Conservation (phyloP, 2,329 filamentous ascomycete species). For the Biscogniauxia sp. region DNA sequence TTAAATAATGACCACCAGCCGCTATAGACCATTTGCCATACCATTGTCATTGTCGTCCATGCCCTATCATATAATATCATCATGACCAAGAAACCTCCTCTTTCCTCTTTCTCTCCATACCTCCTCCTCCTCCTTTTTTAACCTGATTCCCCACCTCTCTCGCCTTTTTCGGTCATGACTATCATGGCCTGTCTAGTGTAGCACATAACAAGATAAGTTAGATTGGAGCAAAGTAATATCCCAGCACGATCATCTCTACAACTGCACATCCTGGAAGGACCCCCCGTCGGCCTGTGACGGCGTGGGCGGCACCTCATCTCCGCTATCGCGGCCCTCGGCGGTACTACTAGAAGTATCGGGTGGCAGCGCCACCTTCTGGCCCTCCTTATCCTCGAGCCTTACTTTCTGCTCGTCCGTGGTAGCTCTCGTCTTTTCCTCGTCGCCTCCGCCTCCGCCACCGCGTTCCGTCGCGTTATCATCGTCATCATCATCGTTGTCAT, state of each 20-base stretch:
- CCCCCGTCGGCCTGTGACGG: constrained; percentile 53
- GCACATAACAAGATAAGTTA: neutral
- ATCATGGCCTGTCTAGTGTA: neutral
- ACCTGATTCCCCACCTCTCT: too few species aligned
- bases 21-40: too few species aligned
- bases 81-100: too few species aligned
- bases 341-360: constrained; percentile 29
- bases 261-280: constrained; percentile 63
- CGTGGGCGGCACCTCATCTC: constrained; percentile 39
- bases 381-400: constrained; percentile 52
- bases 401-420: constrained; percentile 54
- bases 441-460: constrained; percentile 23
- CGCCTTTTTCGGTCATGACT: too few species aligned
- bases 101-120: too few species aligned
- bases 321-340: constrained; percentile 30
- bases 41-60: too few species aligned
- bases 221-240: neutral
- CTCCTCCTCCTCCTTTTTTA: too few species aligned
- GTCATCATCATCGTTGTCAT: constrained; percentile 28
- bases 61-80: too few species aligned
- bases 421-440: constrained; percentile 25
- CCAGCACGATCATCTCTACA: constrained; percentile 36
- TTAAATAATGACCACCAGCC: too few species aligned
- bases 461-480: constrained; percentile 34
- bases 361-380: constrained; percentile 52